Base-by-base conservation (phyloP, 768 basidiomycete species). In the Amanita jacksonii region DNA sequence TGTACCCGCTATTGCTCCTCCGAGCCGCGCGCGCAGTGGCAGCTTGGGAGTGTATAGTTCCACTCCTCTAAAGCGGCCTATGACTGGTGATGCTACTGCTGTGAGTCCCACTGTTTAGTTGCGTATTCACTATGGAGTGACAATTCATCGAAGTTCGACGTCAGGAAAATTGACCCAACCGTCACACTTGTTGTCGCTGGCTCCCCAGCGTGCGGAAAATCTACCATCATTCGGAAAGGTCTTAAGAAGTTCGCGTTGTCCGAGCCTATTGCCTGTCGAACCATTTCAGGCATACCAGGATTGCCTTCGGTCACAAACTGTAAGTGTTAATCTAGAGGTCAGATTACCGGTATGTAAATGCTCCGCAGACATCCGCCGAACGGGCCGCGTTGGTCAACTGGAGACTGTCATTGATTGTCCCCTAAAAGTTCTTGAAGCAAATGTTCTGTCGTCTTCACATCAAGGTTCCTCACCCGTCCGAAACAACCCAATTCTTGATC, bases 141-240 rank as follows among this genome's bases (percentile, higher is more conserved):
- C 34, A 40, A 37, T 19, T 15, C 35, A 54, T 53, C 52, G 9
- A 30, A 47, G 45, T 47, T 38, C 16, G 33, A 34, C 43, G 12
- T 36, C 19, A 41, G 44, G 43, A 33, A 60, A 41, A 33, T 39
- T 15, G 56, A 52, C 45, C 51, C 54, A n/a, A 60, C 61, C 37
- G 59, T 85, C 38, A 77, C 79, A 7, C 66, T 98, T 23, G 81
- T 81, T 24, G 79, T 98, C 25, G 71, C 93, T 30, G 94, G 94
- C 10, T 72, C 77, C 9, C 61, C 71, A 30, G 74, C 79, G 25
- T 90, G 85, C 48, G 94, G 93, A 48, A 97, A 97, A 63, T 82
- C 87, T 1, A 76, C 79, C 2, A 72, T 89, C 39, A 85, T 96
- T 49, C 68, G 70, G 27, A 82, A 81, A 57, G 91, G 89, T 8